phyloP scores from a whole-genome alignment of 805 yeast genomes.

The Scheffersomyces amazonensis region DNA sequence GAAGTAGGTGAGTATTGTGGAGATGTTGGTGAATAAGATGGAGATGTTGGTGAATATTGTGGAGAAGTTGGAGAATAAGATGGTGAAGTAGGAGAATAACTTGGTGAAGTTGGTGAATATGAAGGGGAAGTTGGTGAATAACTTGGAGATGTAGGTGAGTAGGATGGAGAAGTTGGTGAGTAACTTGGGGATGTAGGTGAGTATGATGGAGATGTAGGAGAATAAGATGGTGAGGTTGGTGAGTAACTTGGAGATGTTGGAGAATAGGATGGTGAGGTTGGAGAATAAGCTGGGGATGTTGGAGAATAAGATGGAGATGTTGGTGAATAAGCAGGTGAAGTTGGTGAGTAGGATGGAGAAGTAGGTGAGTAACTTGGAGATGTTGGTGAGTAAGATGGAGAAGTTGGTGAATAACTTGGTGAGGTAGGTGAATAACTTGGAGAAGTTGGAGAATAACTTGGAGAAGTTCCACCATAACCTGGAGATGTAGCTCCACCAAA shows the following conservation, averaged over 20 bases:
- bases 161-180: constrained; percentile 50
- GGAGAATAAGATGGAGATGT: constrained; percentile 63
- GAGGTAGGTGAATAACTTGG: constrained; percentile 76
- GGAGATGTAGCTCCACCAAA: constrained; percentile 52
- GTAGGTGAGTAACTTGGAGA: constrained; percentile 60
- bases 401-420: constrained; percentile 65
- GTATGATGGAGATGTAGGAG: constrained; percentile 63
- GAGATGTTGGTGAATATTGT: constrained; percentile 74
- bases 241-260: constrained; percentile 82
- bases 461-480: constrained; percentile 74
- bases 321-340: constrained; percentile 71
- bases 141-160: constrained; percentile 67
- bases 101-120: constrained; percentile 74
- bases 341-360: constrained; percentile 68
- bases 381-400: constrained; percentile 75
- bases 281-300: constrained; percentile 70
- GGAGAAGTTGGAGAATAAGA: constrained; percentile 68
- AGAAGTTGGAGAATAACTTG: constrained; percentile 64
- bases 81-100: constrained; percentile 58
- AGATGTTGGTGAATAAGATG: constrained; percentile 69
- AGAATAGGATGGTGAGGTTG: constrained; percentile 66
- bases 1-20: constrained; percentile 63
- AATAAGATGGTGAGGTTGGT: constrained; percentile 71
- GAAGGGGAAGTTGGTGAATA: constrained; percentile 80
- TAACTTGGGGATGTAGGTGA: constrained; percentile 71